Conservation (phyloP, 1,284 basidiomycete species). For the Sphaerobolus stellatus region DNA sequence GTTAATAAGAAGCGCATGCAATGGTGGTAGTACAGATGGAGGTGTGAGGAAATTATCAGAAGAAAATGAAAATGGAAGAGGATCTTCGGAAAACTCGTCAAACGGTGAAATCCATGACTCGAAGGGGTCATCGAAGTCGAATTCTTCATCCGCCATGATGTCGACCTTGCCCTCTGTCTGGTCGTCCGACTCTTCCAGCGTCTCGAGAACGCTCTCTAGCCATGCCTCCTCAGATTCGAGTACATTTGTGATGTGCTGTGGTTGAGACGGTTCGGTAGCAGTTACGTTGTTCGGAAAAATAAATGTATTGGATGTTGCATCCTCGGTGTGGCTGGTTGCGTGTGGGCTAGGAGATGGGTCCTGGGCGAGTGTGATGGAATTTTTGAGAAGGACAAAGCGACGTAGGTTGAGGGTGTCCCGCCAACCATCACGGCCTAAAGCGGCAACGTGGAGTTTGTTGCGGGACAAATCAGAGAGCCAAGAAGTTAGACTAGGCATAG, state of each 20-base stretch:
- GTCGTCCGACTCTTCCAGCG: constrained; percentile 62
- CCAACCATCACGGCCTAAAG: constrained; percentile 39
- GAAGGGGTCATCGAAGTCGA: constrained; percentile 14
- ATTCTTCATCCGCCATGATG: constrained; percentile 40
- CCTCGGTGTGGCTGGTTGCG: constrained; percentile 39
- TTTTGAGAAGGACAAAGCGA: constrained; percentile 84
- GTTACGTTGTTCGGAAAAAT: constrained; percentile 43
- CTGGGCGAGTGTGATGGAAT: constrained; percentile 51
- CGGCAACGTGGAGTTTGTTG: constrained; percentile 66
- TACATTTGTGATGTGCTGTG: constrained; percentile 35
- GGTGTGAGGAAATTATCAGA: constrained; percentile 72
- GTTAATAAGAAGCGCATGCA: constrained; percentile 7
- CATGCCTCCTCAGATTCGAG: constrained; percentile 63
- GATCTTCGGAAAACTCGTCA: constrained; percentile 56
- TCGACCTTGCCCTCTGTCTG: constrained; percentile 16
- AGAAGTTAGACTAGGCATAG: constrained; percentile 48
- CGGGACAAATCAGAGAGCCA: constrained; percentile 49
- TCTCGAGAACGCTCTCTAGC: constrained; percentile 75
- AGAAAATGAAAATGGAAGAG: constrained; percentile 53
- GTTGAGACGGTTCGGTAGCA: constrained; percentile 53
- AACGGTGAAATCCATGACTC: constrained; percentile 37
- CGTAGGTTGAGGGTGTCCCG: constrained; percentile 73
- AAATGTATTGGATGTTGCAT: background rate
- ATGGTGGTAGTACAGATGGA: constrained; percentile 49
- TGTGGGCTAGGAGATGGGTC: constrained; percentile 33